Conservation (phyloP, 225 moss, liverwort and hornwort species). For the Anthoceros angustus region DNA sequence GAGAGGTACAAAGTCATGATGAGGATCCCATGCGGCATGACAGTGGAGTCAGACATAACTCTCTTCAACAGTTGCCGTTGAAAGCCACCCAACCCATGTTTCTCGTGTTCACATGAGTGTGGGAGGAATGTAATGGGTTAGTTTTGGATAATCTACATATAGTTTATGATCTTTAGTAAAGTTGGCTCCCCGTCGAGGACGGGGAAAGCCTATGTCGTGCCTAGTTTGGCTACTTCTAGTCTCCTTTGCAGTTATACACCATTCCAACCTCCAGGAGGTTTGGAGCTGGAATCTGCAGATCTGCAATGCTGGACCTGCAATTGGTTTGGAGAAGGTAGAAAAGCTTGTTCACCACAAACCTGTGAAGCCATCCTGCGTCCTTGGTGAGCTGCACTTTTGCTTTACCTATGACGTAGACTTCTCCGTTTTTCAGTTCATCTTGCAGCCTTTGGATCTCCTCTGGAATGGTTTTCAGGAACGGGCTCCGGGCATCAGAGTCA, state of each 20-base stretch:
- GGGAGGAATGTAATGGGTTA: no score
- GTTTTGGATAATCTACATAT: no score
- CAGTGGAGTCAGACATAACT: no score
- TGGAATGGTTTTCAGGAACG: slow-evolving; percentile 17
- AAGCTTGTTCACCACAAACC: slow-evolving; percentile 33
- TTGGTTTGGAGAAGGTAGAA: slow-evolving; percentile 28
- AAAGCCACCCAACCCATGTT: no score
- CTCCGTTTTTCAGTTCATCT: slow-evolving; percentile 22
- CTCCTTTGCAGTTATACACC: slow-evolving; percentile 28
- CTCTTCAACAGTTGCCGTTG: no score
- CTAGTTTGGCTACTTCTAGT: no score
- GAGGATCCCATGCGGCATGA: no score
- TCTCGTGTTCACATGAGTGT: no score
- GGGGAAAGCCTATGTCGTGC: no score
- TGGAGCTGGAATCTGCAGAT: slow-evolving; percentile 45
- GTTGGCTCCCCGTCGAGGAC: no score
- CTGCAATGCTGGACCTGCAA: slow-evolving; percentile 35
- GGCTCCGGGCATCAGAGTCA: not conserved
- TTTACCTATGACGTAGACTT: slow-evolving; percentile 56
- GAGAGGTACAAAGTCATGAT: no score
- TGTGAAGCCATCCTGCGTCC: slow-evolving; percentile 36
- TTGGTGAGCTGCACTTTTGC: slow-evolving; percentile 29
- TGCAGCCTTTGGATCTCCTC: slow-evolving; percentile 20
- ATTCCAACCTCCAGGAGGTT: slow-evolving; percentile 72
- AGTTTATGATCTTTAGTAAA: no score